Evolutionary conservation across 768 basidiomycete species (phyloP).

Genomic region (Symmetrospora coprosmae): DNA sequence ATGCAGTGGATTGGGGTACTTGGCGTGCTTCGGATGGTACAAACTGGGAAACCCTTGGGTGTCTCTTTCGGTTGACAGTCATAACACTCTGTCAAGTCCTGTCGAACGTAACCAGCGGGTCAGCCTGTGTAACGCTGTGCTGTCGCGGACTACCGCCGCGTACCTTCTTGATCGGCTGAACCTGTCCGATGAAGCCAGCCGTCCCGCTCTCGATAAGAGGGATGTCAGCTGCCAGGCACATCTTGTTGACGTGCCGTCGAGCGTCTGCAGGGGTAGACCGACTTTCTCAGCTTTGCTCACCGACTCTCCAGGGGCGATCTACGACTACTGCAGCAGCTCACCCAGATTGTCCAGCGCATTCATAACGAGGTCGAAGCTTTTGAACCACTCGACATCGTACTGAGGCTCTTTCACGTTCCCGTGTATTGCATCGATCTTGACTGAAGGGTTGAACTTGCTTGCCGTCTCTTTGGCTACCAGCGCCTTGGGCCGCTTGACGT

Average conservation of each 20-base stretch:
- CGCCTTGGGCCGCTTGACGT: conserved; percentile 92
- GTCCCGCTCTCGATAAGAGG: conserved; percentile 94
- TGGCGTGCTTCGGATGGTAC: conserved; percentile 92
- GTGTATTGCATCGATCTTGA: conserved; percentile 72
- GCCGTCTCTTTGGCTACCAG: conserved; percentile 76
- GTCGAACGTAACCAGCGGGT: conserved; percentile 47
- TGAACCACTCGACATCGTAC: conserved; percentile 82
- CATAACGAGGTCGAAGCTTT: conserved; percentile 75
- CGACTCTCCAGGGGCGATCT: neutral
- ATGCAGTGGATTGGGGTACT: conserved; percentile 97
- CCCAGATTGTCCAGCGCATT: conserved; percentile 95
- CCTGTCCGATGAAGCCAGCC: conserved; percentile 91
- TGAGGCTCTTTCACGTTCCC: conserved; percentile 88
- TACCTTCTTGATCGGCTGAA: conserved; percentile 82
- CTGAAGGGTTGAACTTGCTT: conserved; percentile 70
- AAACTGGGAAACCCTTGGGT: conserved; percentile 89
- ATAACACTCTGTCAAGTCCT: conserved; percentile 88
- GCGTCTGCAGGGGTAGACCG: conserved; percentile 51
- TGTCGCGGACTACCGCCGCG: neutral
- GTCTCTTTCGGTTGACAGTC: conserved; percentile 70
- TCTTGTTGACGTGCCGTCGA: conserved; percentile 85
- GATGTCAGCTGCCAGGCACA: conserved; percentile 84
- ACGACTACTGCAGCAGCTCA: conserved; percentile 36
- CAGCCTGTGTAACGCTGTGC: conserved; percentile 50
- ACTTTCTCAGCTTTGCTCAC: too few relatives aligned